Evolutionary conservation across 805 yeast species (phyloP), one percentile per base, ranked within the genome.

Genomic region (Candida verbasci): DNA sequence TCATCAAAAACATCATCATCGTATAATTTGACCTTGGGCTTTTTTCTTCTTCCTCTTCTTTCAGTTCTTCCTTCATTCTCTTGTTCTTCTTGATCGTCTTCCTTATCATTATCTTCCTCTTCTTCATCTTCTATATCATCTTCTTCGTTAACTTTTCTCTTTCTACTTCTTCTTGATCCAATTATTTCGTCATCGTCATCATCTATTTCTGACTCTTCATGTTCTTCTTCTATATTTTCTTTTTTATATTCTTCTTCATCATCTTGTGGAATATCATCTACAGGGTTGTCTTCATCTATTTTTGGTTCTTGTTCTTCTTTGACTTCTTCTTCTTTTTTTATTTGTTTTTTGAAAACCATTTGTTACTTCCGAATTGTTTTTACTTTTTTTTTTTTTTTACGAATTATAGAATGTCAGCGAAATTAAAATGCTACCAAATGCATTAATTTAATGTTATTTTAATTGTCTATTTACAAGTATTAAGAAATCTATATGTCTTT

Each of bases 1-100:
- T 76, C 84, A 51, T 84, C 88, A 25, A 73, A 64, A 14, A 64
- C 61, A 21, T 74, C 62, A 26, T 49, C 78, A 29, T 62, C 71
- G 6, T 56, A 48, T 15, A 56, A 43, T 6, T 56, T 57, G 34
- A 65, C 49, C 49, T 62, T 65, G 34, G 63, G 60, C 49, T 58
- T 65, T 48, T 68, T 63, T 48, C 67, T 63, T 38, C 73, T 59
- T 29, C 71, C 72, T 43, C 70, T 62, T 47, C 66, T 62, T 44
- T 45, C 45, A 17, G 26, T 45, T 21, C 32, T 45, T 24, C 25
- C 45, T 24, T 34, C 47, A 22, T 17, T 40, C n/a, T 36, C 40
- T 25, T 27, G 37, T 25, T 41, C 37, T 24, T 47, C 38, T 31
- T 45, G 51, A 40, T 40, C 53, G 38, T 37, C 55, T 38, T 46